Conservation (phyloP, 805 yeast species). For the Wickerhamiella azyma region DNA sequence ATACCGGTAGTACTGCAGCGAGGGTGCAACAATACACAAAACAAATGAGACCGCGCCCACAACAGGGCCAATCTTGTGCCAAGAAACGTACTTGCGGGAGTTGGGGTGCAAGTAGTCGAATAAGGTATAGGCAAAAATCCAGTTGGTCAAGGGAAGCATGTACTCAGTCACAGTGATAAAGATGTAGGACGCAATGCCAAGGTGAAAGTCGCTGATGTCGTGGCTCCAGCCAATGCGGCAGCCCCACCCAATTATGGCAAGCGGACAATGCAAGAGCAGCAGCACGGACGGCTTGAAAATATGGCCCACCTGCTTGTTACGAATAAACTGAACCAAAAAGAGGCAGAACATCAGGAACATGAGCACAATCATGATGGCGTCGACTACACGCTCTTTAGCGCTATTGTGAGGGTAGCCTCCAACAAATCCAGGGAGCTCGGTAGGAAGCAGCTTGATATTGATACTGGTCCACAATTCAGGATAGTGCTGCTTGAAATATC, state of each 20-base stretch:
- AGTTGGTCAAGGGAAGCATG: background rate
- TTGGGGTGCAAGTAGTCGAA: background rate
- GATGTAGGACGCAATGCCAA: background rate
- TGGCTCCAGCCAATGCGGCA: slow-evolving; percentile 1
- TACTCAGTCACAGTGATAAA: background rate
- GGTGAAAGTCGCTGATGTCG: background rate
- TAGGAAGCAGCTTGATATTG: background rate
- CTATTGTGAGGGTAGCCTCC: slow-evolving; percentile 1
- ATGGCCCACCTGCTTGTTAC: background rate
- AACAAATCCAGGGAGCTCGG: slow-evolving; percentile 1
- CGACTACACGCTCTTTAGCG: background rate
- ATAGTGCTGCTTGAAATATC: background rate
- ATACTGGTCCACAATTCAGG: background rate
- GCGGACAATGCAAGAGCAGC: background rate
- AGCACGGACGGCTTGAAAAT: background rate
- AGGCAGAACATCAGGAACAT: background rate
- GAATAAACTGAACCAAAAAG: background rate
- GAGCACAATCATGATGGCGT: background rate
- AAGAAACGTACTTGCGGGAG: background rate
- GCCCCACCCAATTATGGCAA: background rate
- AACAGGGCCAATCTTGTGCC: background rate
- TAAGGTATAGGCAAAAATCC: background rate
- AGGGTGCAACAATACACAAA: background rate
- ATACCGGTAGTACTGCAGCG: background rate
- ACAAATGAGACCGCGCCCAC: background rate